Percentiles rank a stretch among this genome's conserved stretches.
phyloP scores from a whole-genome alignment of 345 rosid species.

The Diplotaxis tenuifolia region DNA sequence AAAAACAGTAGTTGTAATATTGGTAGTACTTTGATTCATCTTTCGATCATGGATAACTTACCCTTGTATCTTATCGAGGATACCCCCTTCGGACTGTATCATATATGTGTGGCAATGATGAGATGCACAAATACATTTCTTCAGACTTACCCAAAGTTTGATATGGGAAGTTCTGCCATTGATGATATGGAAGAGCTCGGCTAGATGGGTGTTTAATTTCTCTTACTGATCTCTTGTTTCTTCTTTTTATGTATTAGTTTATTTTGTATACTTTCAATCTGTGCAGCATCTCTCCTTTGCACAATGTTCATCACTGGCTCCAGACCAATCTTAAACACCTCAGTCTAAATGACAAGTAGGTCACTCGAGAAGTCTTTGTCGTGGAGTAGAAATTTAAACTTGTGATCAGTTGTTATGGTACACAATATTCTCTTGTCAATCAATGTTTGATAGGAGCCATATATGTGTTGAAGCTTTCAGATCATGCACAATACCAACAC shows the following conservation, averaged over 20 bases:
- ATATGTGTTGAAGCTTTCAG: slow-evolving; percentile 58
- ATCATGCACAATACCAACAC: slow-evolving; percentile 41
- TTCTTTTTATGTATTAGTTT: slow-evolving; percentile 65
- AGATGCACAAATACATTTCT: not conserved
- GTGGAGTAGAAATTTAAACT: slow-evolving; percentile 56
- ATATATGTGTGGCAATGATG: not conserved
- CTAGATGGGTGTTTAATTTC: slow-evolving; percentile 74
- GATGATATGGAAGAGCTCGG: slow-evolving; percentile 58
- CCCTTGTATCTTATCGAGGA: no score
- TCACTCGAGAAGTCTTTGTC: slow-evolving; percentile 61
- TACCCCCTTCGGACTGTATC: no score
- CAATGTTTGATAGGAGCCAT: slow-evolving; percentile 57
- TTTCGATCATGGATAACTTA: no score
- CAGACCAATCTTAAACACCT: slow-evolving; percentile 70
- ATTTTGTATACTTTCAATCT: slow-evolving; percentile 50
- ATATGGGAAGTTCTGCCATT: slow-evolving; percentile 16
- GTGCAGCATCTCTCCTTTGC: slow-evolving; percentile 72
- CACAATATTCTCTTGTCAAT: slow-evolving; percentile 65
- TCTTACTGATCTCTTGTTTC: slow-evolving; percentile 72
- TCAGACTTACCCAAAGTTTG: not conserved
- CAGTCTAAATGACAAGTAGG: slow-evolving; percentile 75
- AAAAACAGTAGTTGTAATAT: not conserved
- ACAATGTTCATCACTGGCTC: slow-evolving; percentile 75
- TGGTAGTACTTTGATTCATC: not conserved
- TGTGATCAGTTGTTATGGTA: slow-evolving; percentile 80